These are phyloP conservation scores for Coprinopsis sp. DNA, from an alignment of 768 basidiomycete genomes.

Conservation along the genomic window DNA sequence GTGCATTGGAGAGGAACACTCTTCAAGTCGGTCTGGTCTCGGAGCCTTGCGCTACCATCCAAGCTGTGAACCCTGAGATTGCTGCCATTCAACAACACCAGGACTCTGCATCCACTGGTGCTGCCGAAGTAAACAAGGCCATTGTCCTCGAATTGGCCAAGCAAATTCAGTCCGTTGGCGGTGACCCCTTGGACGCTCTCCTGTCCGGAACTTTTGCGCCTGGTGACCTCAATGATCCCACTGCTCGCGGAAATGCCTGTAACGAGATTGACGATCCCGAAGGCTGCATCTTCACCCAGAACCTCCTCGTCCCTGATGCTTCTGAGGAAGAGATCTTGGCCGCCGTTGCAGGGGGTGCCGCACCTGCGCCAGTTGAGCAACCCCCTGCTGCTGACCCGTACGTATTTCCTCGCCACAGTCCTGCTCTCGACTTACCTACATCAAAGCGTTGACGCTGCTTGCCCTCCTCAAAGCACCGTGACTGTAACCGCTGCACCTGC, in stretches of 20 bases:
- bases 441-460: background rate
- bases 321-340: slow-evolving; percentile 54
- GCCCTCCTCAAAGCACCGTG: slow-evolving; percentile 13
- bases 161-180: slow-evolving; percentile 62
- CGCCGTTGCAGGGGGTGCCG: slow-evolving; percentile 22
- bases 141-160: slow-evolving; percentile 58
- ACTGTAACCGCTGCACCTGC: slow-evolving; percentile 20
- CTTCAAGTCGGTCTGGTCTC: slow-evolving; percentile 44
- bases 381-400: slow-evolving; percentile 13
- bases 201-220: slow-evolving; percentile 61
- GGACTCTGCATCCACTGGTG: slow-evolving; percentile 58
- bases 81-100: slow-evolving; percentile 62
- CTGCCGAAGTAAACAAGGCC: slow-evolving; percentile 58
- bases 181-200: slow-evolving; percentile 52
- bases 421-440: background rate
- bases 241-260: slow-evolving; percentile 52
- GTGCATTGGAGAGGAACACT: slow-evolving; percentile 65
- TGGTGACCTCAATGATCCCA: slow-evolving; percentile 46
- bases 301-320: slow-evolving; percentile 52
- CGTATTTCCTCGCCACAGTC: background rate
- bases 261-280: slow-evolving; percentile 45
- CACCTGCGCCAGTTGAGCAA: background rate
- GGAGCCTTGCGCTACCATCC: slow-evolving; percentile 47
- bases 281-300: slow-evolving; percentile 64
- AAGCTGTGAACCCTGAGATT: slow-evolving; percentile 60